These are phyloP conservation scores for Herpetospermum pedunculosum DNA, from an alignment of 306 rosid species.

Conservation along the genomic window DNA sequence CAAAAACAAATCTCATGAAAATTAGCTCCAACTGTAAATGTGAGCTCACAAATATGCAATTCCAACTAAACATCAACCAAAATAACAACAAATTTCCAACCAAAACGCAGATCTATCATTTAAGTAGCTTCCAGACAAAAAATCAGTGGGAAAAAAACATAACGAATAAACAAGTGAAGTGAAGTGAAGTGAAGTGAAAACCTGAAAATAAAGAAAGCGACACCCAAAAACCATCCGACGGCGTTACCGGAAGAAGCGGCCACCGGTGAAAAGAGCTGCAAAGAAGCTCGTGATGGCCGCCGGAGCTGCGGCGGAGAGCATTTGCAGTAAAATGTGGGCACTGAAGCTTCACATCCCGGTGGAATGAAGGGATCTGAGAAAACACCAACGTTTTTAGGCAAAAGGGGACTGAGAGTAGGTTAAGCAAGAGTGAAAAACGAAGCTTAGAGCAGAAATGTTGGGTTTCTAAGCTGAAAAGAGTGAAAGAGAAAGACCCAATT, in stretches of 20 bases:
- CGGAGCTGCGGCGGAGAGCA: neutral
- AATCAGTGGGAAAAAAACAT: neutral
- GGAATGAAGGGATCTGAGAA: slow-evolving; percentile 3
- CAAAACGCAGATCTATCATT: neutral
- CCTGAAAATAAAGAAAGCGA: neutral
- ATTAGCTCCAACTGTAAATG: neutral
- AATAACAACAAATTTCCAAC: neutral
- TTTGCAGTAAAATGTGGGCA: neutral
- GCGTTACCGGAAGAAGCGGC: neutral
- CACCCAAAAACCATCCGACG: neutral
- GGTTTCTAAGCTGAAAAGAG: neutral
- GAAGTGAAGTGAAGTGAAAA: neutral
- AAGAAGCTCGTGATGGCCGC: neutral
- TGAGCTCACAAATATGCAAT: neutral
- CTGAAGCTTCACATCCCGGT: slow-evolving; percentile 2
- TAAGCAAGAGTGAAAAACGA: neutral
- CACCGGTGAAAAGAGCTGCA: neutral
- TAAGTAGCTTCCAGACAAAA: neutral
- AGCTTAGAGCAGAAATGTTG: neutral
- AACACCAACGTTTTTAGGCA: neutral
- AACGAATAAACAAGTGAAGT: neutral
- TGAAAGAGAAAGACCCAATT: neutral
- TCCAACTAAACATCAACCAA: neutral
- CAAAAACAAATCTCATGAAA: neutral
- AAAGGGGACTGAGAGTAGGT: neutral